A percentile compares a stretch with the other conserved stretches of the same genome.
phyloP scores from a whole-genome alignment of 257 asterid genomes.

The Ophiorrhiza pumila region DNA sequence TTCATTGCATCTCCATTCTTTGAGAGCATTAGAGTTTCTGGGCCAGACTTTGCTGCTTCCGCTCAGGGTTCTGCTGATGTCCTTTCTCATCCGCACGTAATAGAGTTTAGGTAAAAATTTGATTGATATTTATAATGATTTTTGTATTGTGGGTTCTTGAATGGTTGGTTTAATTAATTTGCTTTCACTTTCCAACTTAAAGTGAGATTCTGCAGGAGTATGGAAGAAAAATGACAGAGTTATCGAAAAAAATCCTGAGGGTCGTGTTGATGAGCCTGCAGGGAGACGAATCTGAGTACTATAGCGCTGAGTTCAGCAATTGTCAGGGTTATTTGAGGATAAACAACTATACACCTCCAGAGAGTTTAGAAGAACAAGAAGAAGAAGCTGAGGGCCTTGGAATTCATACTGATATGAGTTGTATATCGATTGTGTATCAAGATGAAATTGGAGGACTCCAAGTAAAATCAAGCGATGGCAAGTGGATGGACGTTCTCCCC shows the following conservation, averaged over 20 bases:
- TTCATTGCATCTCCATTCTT: conserved; percentile 77
- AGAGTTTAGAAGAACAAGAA: conserved; percentile 27
- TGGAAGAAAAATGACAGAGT: conserved; percentile 48
- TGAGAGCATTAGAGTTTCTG: conserved; percentile 61
- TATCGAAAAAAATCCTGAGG: conserved; percentile 41
- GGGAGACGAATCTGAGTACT: conserved; percentile 39
- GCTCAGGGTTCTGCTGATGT: conserved; percentile 43
- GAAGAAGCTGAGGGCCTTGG: conserved; percentile 63
- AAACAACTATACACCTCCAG: conserved; percentile 56
- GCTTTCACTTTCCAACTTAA: conserved; percentile 2
- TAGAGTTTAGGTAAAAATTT: conserved; percentile 51
- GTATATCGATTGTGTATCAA: conserved; percentile 60
- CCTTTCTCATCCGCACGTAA: conserved; percentile 25
- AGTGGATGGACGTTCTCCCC: conserved; percentile 58
- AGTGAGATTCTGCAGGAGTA: conserved; percentile 56
- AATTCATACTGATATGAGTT: conserved; percentile 81
- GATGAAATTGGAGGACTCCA: conserved; percentile 73
- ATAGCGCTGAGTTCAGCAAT: conserved; percentile 41
- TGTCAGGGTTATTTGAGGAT: conserved; percentile 73
- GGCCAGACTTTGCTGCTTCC: conserved; percentile 50
- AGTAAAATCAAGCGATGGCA: conserved; percentile 50
- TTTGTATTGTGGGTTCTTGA: neutral
- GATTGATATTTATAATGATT: neutral
- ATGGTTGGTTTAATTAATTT: neutral
- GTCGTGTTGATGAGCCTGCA: conserved; percentile 37